Evolutionary conservation across 805 yeast genomes (phyloP).

Genomic region (Starmera caribaea): DNA sequence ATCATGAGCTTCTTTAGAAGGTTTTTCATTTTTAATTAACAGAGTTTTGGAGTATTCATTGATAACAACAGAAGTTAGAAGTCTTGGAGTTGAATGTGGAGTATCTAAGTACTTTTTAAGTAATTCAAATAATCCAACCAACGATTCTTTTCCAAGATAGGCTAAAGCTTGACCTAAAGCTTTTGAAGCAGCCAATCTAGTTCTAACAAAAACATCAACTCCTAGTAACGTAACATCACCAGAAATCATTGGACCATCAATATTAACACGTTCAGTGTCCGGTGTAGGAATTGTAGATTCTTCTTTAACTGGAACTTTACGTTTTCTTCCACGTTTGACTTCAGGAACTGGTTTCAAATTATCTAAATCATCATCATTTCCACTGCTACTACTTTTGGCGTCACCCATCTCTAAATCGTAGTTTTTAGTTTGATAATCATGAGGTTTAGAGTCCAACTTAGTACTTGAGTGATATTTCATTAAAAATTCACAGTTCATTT

Average conservation of each 20-base stretch:
- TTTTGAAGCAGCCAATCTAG: slow-evolving; percentile 65
- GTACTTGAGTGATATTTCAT: slow-evolving; percentile 65
- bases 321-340: slow-evolving; percentile 34
- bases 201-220: slow-evolving; percentile 57
- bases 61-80: slow-evolving; percentile 57
- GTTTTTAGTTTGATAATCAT: background rate
- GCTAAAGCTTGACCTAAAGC: slow-evolving; percentile 67
- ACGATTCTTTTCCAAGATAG: slow-evolving; percentile 29
- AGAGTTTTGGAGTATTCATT: slow-evolving; percentile 50
- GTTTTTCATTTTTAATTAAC: slow-evolving; percentile 6
- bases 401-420: slow-evolving; percentile 4
- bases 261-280: slow-evolving; percentile 62
- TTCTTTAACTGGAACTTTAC: slow-evolving; percentile 27
- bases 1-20: slow-evolving; percentile 19
- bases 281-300: slow-evolving; percentile 34
- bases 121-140: slow-evolving; percentile 27
- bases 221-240: slow-evolving; percentile 91
- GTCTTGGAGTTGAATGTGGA: slow-evolving; percentile 63
- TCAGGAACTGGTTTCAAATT: background rate
- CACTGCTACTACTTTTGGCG: slow-evolving; percentile 10
- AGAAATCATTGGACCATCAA: slow-evolving; percentile 83
- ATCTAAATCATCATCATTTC: slow-evolving; percentile 15
- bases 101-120: slow-evolving; percentile 16
- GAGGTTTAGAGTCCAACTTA: slow-evolving; percentile 1
- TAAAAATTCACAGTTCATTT: slow-evolving; percentile 67